Conservation (phyloP, 2,329 filamentous ascomycete genomes). For the Sarocladiaceae sp. region DNA sequence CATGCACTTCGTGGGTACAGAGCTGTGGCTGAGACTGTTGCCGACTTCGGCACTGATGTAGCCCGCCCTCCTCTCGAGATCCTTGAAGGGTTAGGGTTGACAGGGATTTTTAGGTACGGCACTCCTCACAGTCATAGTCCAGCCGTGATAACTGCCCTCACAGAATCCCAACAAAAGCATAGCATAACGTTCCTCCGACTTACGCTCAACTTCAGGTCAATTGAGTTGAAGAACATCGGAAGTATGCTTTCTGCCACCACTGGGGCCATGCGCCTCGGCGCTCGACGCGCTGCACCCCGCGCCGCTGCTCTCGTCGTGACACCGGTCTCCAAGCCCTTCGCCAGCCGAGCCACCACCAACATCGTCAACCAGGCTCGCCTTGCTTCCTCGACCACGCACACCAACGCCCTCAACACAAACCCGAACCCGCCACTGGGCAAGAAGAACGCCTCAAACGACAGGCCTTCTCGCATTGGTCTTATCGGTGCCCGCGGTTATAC, state of each 20-base stretch:
- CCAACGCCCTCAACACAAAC: conserved; percentile 24
- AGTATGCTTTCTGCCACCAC: conserved; percentile 5
- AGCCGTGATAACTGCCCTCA: neutral
- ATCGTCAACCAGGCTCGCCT: neutral
- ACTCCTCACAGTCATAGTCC: neutral
- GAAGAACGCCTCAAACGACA: conserved; percentile 80
- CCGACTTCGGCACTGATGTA: neutral
- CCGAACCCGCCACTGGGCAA: conserved; percentile 86
- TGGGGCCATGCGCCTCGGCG: conserved; percentile 1
- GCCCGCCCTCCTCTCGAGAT: neutral
- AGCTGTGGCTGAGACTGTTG: neutral
- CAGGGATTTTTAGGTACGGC: neutral
- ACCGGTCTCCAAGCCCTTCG: neutral
- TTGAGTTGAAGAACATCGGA: neutral
- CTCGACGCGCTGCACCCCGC: conserved; percentile 2
- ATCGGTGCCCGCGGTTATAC: conserved; percentile 94
- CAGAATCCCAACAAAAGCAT: neutral
- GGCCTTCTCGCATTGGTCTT: conserved; percentile 75
- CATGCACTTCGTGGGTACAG: too few relatives aligned
- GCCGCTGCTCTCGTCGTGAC: neutral
- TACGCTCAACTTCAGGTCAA: neutral
- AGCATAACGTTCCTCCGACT: neutral
- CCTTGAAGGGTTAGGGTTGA: conserved; percentile 3
- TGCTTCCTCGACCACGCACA: neutral
- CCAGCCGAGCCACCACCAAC: neutral